phyloP scores from a whole-genome alignment of 2,329 filamentous ascomycete species.

The Byssoonygena ceratinophila region DNA sequence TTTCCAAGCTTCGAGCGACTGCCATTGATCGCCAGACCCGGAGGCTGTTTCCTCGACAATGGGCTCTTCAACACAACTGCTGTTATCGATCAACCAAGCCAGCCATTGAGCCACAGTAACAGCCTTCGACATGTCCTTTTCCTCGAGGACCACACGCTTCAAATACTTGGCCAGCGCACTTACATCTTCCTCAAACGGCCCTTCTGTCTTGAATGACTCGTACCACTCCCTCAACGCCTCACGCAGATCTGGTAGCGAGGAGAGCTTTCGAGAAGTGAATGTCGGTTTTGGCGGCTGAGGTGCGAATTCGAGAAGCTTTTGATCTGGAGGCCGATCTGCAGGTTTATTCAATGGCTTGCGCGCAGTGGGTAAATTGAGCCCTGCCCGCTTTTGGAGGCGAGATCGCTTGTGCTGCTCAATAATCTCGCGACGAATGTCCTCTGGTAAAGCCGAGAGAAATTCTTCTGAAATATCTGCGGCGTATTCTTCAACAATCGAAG shows the following conservation, averaged over 20 bases:
- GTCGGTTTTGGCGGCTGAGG: conserved; percentile 46
- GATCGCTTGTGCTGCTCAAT: conserved; percentile 59
- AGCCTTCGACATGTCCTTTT: conserved; percentile 67
- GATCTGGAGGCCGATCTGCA: conserved; percentile 19
- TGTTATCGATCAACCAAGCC: conserved; percentile 32
- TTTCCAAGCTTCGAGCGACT: conserved; percentile 14
- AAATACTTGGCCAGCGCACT: conserved; percentile 64
- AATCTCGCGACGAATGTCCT: conserved; percentile 68
- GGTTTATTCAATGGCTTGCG: neutral
- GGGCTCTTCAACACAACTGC: neutral
- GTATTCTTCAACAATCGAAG: conserved; percentile 19
- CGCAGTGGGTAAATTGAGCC: conserved; percentile 33
- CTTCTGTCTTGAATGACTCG: conserved; percentile 56
- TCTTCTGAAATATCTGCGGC: conserved; percentile 48
- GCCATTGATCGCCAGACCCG: neutral
- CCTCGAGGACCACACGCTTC: conserved; percentile 58
- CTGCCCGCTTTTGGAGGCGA: conserved; percentile 49
- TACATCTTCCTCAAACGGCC: conserved; percentile 70
- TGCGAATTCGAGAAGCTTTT: conserved; percentile 38
- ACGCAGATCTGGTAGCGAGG: conserved; percentile 53
- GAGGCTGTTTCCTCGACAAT: neutral
- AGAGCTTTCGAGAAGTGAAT: conserved; percentile 52
- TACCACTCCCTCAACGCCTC: conserved; percentile 69
- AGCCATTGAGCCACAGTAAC: conserved; percentile 59
- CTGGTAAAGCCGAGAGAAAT: conserved; percentile 72